phyloP scores from a whole-genome alignment of 2,329 filamentous ascomycete species.

The Trichoderma pleuroti region DNA sequence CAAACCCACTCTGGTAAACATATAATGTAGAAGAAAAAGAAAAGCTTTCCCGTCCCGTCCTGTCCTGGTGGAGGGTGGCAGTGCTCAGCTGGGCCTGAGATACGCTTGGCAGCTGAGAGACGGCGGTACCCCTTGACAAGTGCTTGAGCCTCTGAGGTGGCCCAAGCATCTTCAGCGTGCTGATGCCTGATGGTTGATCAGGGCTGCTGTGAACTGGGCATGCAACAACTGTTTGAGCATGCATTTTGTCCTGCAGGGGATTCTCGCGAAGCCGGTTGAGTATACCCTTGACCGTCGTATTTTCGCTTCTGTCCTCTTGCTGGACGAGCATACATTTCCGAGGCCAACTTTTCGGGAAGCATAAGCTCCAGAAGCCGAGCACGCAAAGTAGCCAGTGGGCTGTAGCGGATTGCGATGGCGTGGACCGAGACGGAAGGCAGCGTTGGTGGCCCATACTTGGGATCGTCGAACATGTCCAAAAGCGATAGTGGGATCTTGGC shows the following conservation, averaged over 20 bases:
- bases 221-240: not conserved
- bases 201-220: not conserved
- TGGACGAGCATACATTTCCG: not conserved
- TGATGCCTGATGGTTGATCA: not conserved
- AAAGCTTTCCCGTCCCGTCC: not conserved
- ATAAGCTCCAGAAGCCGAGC: slow-evolving; percentile 4
- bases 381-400: not conserved
- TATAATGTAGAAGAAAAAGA: not conserved
- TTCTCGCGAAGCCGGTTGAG: not conserved
- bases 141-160: not conserved
- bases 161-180: not conserved
- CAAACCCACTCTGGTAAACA: not conserved
- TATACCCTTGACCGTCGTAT: not conserved
- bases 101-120: not conserved
- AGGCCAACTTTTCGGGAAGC: slow-evolving; percentile 13
- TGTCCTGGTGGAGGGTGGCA: not conserved
- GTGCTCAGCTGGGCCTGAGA: not conserved
- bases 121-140: not conserved
- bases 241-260: not conserved
- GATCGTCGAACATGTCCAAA: slow-evolving; percentile 14
- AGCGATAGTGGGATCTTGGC: slow-evolving; percentile 9
- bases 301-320: not conserved
- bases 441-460: not conserved
- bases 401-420: not conserved
- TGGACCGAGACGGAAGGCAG: slow-evolving; percentile 1